phyloP scores from a whole-genome alignment of 257 asterid species.

The Rubia yunnanensis region DNA sequence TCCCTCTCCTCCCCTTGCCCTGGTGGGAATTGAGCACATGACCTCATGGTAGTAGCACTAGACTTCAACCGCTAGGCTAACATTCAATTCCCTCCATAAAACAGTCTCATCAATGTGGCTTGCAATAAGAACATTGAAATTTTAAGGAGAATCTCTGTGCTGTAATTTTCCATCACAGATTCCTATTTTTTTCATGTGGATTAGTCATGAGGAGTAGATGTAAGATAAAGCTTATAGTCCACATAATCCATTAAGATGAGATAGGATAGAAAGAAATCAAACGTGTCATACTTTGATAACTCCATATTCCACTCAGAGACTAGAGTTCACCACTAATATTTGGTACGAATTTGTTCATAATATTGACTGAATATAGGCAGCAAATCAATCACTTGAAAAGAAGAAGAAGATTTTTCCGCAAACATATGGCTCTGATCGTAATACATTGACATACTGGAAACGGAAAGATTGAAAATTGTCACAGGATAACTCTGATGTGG shows the following conservation, averaged over 20 bases:
- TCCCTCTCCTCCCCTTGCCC: too few species aligned
- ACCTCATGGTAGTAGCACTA: too few species aligned
- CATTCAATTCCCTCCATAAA: too few species aligned
- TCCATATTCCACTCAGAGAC: not conserved
- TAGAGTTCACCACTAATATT: not conserved
- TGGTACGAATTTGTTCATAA: not conserved
- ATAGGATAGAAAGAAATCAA: not conserved
- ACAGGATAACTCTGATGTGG: constrained; percentile 40
- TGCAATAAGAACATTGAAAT: not conserved
- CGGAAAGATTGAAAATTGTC: not conserved
- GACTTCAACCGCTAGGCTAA: too few species aligned
- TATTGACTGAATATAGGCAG: not conserved
- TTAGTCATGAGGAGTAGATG: not conserved
- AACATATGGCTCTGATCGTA: not conserved
- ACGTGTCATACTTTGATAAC: not conserved
- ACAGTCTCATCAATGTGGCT: not conserved
- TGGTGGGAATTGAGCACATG: too few species aligned
- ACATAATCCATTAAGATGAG: not conserved
- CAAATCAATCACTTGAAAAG: not conserved
- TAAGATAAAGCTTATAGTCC: not conserved
- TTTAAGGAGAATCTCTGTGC: not conserved
- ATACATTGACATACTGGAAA: not conserved
- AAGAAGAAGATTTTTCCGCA: not conserved
- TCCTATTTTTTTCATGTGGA: not conserved
- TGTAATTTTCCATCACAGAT: not conserved